Evolutionary conservation across 2,329 filamentous ascomycete genomes (phyloP).

Genomic region (Daldinia sp.): DNA sequence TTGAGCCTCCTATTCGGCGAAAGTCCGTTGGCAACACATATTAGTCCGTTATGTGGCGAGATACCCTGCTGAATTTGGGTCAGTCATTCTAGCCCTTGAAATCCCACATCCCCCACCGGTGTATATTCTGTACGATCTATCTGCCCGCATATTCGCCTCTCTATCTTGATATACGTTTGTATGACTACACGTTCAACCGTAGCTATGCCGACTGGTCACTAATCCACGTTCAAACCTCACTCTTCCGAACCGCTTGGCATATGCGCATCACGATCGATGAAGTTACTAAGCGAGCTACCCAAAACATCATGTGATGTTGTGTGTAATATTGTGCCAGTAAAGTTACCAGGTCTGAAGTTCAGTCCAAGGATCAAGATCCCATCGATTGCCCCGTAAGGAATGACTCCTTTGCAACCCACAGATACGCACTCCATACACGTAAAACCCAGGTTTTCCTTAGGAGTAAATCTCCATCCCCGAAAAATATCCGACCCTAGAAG

Average conservation of each 20-base stretch:
- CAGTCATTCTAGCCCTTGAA: slow-evolving; percentile 3
- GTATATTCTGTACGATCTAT: background rate
- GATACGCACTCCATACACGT: background rate
- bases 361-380: background rate
- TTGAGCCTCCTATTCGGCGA: slow-evolving; percentile 20
- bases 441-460: background rate
- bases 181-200: background rate
- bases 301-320: background rate
- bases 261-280: slow-evolving; percentile 32
- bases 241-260: slow-evolving; percentile 9
- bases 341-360: background rate
- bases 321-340: background rate
- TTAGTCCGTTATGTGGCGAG: slow-evolving; percentile 10
- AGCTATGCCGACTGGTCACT: background rate
- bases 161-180: background rate
- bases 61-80: background rate
- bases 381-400: slow-evolving; percentile 5
- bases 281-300: slow-evolving; percentile 9
- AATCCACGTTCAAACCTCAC: background rate
- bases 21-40: slow-evolving; percentile 10
- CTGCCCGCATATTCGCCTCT: background rate
- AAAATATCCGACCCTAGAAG: slow-evolving; percentile 17
- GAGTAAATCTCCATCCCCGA: slow-evolving; percentile 7
- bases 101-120: slow-evolving; percentile 3
- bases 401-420: slow-evolving; percentile 3